These are phyloP conservation scores for Thalia dealbata DNA, from an alignment of 176 grass and related monocot genomes.

Conservation along the genomic window DNA sequence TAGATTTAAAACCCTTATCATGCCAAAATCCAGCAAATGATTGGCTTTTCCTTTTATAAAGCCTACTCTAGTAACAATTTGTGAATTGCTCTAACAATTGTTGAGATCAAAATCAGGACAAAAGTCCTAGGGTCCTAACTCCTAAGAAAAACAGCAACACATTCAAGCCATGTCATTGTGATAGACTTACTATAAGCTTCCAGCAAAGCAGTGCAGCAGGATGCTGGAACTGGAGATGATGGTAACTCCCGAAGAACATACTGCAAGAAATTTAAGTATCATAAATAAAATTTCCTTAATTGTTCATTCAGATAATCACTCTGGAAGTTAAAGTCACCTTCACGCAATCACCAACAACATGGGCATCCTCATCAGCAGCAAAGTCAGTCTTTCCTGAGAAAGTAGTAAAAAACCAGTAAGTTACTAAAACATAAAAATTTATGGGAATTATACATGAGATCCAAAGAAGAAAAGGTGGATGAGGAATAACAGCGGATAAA, in stretches of 20 bases:
- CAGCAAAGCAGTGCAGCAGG: conserved; percentile 92
- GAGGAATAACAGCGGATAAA: not conserved
- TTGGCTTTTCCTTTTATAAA: not conserved
- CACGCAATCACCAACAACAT: conserved; percentile 93
- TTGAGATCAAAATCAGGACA: not conserved
- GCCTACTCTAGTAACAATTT: not conserved
- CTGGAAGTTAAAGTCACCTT: conserved; percentile 46
- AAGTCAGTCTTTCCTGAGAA: conserved; percentile 74
- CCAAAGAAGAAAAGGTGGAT: not conserved
- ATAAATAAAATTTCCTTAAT: not conserved
- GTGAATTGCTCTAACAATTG: not conserved
- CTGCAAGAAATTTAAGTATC: conserved; percentile 31
- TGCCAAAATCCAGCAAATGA: not conserved
- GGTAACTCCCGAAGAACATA: conserved; percentile 93
- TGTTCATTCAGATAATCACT: conserved; percentile 1
- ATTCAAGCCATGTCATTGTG: not conserved
- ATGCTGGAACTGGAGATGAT: conserved; percentile 93
- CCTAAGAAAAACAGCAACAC: not conserved
- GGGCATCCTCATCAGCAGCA: conserved; percentile 82
- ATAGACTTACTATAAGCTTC: conserved; percentile 88
- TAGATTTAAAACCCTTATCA: not conserved
- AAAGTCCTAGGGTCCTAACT: not conserved
- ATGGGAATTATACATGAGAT: conserved; percentile 9
- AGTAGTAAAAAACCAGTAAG: conserved; percentile 28
- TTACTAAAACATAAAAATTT: conserved; percentile 16